A percentile compares a stretch with the other conserved stretches of the same genome.
phyloP scores from a whole-genome alignment of 441 rosid species.

The Biscutella laevigata region DNA sequence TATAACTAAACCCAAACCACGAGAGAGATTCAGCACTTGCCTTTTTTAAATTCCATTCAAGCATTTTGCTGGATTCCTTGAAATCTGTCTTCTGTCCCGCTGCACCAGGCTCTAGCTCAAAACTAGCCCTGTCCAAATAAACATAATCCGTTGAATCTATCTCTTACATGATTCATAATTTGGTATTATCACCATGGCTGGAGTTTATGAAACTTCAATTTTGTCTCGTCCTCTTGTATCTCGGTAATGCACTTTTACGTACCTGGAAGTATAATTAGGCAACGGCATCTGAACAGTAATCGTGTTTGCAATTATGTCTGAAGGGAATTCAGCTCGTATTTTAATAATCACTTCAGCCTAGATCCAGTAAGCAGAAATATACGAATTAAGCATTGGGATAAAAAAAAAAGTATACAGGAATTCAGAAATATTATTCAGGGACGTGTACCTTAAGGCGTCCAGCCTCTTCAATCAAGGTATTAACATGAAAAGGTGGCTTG shows the following conservation, averaged over 20 bases:
- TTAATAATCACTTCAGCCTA: constrained; percentile 85
- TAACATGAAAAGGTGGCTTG: constrained; percentile 93
- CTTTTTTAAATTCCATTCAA: constrained; percentile 94
- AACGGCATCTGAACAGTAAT: constrained; percentile 80
- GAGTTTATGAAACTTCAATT: neutral
- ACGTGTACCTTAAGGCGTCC: constrained; percentile 64
- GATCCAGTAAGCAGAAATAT: constrained; percentile 5
- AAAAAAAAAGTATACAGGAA: neutral
- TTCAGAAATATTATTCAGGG: neutral
- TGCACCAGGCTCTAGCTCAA: constrained; percentile 79
- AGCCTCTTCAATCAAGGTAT: constrained; percentile 90
- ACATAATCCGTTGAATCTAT: neutral
- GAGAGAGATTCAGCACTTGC: constrained; percentile 26
- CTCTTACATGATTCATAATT: neutral
- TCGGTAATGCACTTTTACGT: neutral
- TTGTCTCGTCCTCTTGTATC: neutral
- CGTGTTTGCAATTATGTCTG: constrained; percentile 80
- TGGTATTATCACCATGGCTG: neutral
- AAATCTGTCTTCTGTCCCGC: constrained; percentile 86
- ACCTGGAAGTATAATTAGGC: constrained; percentile 89
- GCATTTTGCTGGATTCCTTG: constrained; percentile 75
- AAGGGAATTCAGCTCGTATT: constrained; percentile 73
- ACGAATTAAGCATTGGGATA: neutral
- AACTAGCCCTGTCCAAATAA: constrained; percentile 57
- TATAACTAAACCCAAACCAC: neutral